These are phyloP conservation scores for Trichoderma afroharzianum DNA, from an alignment of 2,329 filamentous ascomycete species.

Conservation along the genomic window DNA sequence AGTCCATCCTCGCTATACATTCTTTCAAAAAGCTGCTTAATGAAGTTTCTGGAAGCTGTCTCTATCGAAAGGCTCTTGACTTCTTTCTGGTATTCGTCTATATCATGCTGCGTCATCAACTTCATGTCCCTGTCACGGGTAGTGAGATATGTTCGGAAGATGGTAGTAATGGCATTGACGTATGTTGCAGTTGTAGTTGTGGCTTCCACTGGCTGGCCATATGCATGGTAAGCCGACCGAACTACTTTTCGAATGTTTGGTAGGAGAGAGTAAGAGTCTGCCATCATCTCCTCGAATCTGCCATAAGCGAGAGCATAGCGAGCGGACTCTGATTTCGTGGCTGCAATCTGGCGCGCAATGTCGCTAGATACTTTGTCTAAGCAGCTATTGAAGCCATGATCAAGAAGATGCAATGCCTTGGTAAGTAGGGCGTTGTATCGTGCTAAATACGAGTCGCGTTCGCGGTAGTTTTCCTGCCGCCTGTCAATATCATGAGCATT, in stretches of 20 bases:
- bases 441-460: conserved; percentile 82
- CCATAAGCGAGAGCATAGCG: conserved; percentile 58
- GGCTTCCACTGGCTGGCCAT: conserved; percentile 43
- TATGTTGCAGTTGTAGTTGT: conserved; percentile 50
- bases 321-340: conserved; percentile 56
- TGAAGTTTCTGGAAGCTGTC: conserved; percentile 53
- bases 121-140: conserved; percentile 53
- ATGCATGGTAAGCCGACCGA: conserved; percentile 49
- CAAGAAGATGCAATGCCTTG: conserved; percentile 59
- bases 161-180: conserved; percentile 49
- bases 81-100: conserved; percentile 53
- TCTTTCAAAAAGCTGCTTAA: conserved; percentile 59
- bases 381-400: conserved; percentile 52
- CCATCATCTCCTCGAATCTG: conserved; percentile 55
- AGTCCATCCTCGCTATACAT: conserved; percentile 53
- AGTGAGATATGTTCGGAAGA: conserved; percentile 52
- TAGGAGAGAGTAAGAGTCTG: conserved; percentile 53
- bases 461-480: conserved; percentile 70
- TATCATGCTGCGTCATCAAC: conserved; percentile 49
- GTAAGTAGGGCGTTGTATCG: conserved; percentile 79
- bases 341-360: conserved; percentile 51
- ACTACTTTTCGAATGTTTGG: conserved; percentile 54
- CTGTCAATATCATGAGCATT: neutral
- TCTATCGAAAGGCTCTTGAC: conserved; percentile 48
- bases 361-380: conserved; percentile 53